Evolutionary conservation across 1,284 basidiomycete genomes (phyloP).

Genomic region (Ganoderma resinaceum): DNA sequence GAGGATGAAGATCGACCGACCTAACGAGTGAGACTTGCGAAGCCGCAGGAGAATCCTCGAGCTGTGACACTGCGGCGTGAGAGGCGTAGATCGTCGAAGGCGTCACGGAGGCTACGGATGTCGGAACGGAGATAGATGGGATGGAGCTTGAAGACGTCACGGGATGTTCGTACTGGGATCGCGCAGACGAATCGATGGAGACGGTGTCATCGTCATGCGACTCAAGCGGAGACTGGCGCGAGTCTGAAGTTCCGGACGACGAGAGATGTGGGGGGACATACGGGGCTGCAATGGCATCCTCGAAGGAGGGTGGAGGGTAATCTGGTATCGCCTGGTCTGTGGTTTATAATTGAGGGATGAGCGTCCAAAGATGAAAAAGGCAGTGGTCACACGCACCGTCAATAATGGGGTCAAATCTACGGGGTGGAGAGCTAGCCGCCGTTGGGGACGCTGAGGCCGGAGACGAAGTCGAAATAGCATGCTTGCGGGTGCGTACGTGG

Average conservation of each 20-base stretch:
- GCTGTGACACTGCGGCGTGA: background rate
- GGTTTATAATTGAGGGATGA: background rate
- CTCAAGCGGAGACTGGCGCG: conserved; percentile 21
- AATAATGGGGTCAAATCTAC: conserved; percentile 21
- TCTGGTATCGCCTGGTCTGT: conserved; percentile 51
- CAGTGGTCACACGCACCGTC: conserved; percentile 28
- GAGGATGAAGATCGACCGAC: conserved; percentile 11
- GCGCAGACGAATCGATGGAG: conserved; percentile 8
- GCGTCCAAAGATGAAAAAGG: background rate
- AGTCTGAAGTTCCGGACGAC: conserved; percentile 11
- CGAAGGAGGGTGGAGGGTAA: conserved; percentile 65
- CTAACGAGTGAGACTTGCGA: conserved; percentile 17
- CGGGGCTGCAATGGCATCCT: conserved; percentile 53
- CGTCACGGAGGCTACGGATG: conserved; percentile 6
- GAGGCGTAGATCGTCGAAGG: conserved; percentile 15
- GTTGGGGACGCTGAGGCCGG: conserved; percentile 19
- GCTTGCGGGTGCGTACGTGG: conserved; percentile 35
- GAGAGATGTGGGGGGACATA: conserved; percentile 29
- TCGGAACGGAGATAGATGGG: conserved; percentile 9
- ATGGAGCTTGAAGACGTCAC: conserved; percentile 5
- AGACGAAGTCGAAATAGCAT: conserved; percentile 29
- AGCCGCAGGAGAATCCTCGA: conserved; percentile 16
- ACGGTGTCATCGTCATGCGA: conserved; percentile 14
- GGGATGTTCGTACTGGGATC: conserved; percentile 9
- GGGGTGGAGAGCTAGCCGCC: background rate